Evolutionary conservation across 768 basidiomycete genomes (phyloP).

Genomic region (Russula sp.): DNA sequence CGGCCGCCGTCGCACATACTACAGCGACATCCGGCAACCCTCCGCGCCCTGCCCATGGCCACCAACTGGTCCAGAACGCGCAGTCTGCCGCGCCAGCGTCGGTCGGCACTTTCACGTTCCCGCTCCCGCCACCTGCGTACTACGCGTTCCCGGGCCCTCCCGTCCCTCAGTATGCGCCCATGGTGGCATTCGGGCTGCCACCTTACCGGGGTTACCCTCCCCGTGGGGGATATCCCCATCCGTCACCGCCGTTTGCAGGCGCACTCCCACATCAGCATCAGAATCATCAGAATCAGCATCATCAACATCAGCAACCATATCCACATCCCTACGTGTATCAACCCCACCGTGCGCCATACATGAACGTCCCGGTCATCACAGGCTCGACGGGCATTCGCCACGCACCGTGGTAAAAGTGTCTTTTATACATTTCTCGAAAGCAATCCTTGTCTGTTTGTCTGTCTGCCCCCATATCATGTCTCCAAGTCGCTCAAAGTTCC

Average conservation of each 20-base stretch:
- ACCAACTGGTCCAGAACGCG: neutral
- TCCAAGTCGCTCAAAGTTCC: conserved; percentile 8
- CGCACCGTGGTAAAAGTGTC: conserved; percentile 12
- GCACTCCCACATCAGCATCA: neutral
- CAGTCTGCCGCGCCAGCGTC: conserved; percentile 12
- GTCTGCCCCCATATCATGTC: neutral
- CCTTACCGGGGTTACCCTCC: conserved; percentile 8
- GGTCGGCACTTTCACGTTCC: conserved; percentile 21
- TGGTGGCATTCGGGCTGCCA: neutral
- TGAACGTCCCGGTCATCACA: conserved; percentile 8
- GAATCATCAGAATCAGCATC: neutral
- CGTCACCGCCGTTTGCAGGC: conserved; percentile 2
- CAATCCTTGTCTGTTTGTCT: neutral
- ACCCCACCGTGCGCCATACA: neutral
- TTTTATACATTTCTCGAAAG: neutral
- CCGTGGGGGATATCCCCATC: conserved; percentile 1
- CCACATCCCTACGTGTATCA: conserved; percentile 7
- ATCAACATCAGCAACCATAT: neutral
- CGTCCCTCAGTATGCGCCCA: neutral
- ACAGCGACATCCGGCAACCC: neutral
- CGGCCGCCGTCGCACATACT: neutral
- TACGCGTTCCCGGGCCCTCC: conserved; percentile 1
- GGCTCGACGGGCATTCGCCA: conserved; percentile 20
- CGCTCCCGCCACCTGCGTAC: conserved; percentile 19
- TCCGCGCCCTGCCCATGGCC: neutral